A percentile compares a stretch with the other conserved stretches of the same genome.
Evolutionary conservation across 768 basidiomycete genomes (phyloP).

Genomic region (Pholiota conissans): DNA sequence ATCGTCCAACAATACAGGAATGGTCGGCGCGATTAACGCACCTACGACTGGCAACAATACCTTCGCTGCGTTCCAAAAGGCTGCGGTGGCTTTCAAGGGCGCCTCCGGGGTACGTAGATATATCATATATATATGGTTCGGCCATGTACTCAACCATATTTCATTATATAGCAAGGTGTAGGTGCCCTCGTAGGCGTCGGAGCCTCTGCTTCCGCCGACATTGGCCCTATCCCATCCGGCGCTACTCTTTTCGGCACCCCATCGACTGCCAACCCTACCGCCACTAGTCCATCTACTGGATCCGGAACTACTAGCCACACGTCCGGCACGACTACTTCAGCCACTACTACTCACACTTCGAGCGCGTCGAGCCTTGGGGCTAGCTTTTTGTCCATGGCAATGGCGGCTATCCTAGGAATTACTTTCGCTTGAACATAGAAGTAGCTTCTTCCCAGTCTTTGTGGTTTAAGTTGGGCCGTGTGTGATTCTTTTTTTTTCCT

Average conservation of each 20-base stretch:
- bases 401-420: slow-evolving; percentile 14
- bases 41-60: slow-evolving; percentile 43
- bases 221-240: slow-evolving; percentile 38
- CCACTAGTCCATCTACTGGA: slow-evolving; percentile 1
- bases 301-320: not conserved
- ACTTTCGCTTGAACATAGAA: slow-evolving; percentile 12
- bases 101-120: slow-evolving; percentile 33
- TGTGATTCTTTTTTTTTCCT: no score
- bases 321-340: not conserved
- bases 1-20: slow-evolving; percentile 35
- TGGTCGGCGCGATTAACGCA: slow-evolving; percentile 56
- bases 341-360: slow-evolving; percentile 3
- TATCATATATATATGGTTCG: not conserved
- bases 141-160: not conserved
- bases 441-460: no score
- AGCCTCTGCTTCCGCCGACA: slow-evolving; percentile 46
- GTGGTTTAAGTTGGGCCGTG: no score
- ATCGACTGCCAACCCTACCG: slow-evolving; percentile 17
- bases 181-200: slow-evolving; percentile 43
- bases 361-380: slow-evolving; percentile 8
- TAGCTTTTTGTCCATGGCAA: slow-evolving; percentile 11
- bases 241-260: slow-evolving; percentile 26
- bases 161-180: slow-evolving; percentile 35
- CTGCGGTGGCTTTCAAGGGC: slow-evolving; percentile 30
- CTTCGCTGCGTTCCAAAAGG: slow-evolving; percentile 33